Conservation (phyloP, 352 stramenopile species). For the Phytophthora pisi region DNA sequence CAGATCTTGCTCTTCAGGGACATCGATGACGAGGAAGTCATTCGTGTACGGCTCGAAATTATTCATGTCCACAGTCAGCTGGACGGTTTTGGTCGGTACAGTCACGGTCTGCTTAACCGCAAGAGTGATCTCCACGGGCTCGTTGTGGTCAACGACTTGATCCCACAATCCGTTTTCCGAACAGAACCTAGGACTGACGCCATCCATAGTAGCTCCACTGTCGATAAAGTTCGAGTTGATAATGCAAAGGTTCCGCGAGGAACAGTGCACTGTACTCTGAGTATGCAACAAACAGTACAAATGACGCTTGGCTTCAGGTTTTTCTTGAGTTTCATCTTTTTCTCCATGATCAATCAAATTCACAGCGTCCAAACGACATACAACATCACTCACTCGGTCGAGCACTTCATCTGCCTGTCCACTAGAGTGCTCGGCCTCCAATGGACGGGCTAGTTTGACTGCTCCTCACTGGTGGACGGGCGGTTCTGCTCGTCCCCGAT, state of each 20-base stretch:
- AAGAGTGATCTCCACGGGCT: slow-evolving; percentile 14
- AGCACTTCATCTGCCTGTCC: slow-evolving; percentile 4
- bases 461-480: slow-evolving; percentile 10
- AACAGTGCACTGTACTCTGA: slow-evolving; percentile 12
- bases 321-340: no score
- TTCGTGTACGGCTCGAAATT: slow-evolving; percentile 12
- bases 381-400: background rate
- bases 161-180: slow-evolving; percentile 1
- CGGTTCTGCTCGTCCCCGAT: background rate
- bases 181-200: slow-evolving; percentile 16
- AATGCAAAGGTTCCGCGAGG: slow-evolving; percentile 4
- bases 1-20: slow-evolving; percentile 12
- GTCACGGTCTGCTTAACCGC: slow-evolving; percentile 11
- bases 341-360: background rate
- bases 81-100: background rate
- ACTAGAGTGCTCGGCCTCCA: slow-evolving; percentile 18
- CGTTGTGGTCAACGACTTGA: slow-evolving; percentile 8
- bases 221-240: slow-evolving; percentile 28
- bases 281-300: slow-evolving; percentile 17
- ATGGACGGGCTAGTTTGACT: slow-evolving; percentile 31
- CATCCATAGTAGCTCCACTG: slow-evolving; percentile 20
- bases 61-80: slow-evolving; percentile 11
- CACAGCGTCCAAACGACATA: background rate
- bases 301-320: background rate
- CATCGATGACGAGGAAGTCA: slow-evolving; percentile 16